Evolutionary conservation across 2,329 filamentous ascomycete genomes (phyloP).

Genomic region (Cryphonectria parasitica): DNA sequence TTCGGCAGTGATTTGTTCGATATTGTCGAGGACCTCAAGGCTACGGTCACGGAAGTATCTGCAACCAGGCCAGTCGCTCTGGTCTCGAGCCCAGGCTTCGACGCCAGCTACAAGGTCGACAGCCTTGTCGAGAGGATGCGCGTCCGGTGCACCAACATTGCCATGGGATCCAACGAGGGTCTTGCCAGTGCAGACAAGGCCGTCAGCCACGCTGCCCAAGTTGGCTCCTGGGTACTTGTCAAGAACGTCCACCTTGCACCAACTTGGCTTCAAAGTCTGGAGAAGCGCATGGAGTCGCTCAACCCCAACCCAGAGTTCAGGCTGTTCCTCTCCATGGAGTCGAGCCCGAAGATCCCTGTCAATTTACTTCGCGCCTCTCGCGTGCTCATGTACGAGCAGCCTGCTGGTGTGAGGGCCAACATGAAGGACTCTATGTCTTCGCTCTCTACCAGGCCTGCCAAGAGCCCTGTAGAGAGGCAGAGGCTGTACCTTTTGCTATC

Average conservation of each 20-base stretch:
- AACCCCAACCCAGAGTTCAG: slow-evolving; percentile 93
- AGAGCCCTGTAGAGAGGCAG: slow-evolving; percentile 86
- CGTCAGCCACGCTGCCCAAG: slow-evolving; percentile 87
- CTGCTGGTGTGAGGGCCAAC: slow-evolving; percentile 92
- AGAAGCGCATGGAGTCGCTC: slow-evolving; percentile 94
- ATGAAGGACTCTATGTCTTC: slow-evolving; percentile 97
- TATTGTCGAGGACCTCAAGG: slow-evolving; percentile 80
- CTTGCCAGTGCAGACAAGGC: slow-evolving; percentile 93
- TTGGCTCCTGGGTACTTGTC: slow-evolving; percentile 93
- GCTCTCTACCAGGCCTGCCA: slow-evolving; percentile 73
- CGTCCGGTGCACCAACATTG: slow-evolving; percentile 90
- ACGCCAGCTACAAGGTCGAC: slow-evolving; percentile 99
- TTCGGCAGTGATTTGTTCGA: slow-evolving; percentile 86
- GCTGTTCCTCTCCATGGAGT: slow-evolving; percentile 97
- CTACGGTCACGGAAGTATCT: slow-evolving; percentile 82
- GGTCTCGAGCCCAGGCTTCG: slow-evolving; percentile 93
- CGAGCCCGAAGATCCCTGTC: slow-evolving; percentile 93
- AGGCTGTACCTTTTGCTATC: slow-evolving; percentile 89
- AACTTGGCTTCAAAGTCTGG: slow-evolving; percentile 93
- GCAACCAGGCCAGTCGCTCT: slow-evolving; percentile 86
- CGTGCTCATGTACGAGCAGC: slow-evolving; percentile 97
- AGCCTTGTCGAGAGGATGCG: slow-evolving; percentile 83
- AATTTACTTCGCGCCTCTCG: slow-evolving; percentile 91
- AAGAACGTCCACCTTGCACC: slow-evolving; percentile 98
- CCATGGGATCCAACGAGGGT: slow-evolving; percentile 98